phyloP scores from a whole-genome alignment of 305 asterid genomes.

The Nicotiana rustica region DNA sequence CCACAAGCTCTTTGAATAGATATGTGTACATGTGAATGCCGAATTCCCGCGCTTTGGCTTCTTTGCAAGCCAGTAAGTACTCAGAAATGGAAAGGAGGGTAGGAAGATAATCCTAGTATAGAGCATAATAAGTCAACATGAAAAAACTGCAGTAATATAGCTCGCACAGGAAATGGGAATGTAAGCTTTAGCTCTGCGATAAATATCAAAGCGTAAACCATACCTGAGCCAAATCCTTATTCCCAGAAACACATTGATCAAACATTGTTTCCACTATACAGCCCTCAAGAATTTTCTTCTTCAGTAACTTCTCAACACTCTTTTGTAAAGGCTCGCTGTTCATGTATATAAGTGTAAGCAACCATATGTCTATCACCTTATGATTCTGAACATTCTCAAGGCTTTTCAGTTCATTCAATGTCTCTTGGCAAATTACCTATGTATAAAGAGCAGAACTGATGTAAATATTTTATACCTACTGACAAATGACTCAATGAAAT shows the following conservation, averaged over 20 bases:
- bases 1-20: conserved; percentile 70
- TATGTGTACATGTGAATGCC: conserved; percentile 74
- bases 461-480: conserved; percentile 8
- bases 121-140: conserved; percentile 31
- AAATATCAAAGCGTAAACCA: conserved; percentile 35
- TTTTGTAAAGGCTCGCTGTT: conserved; percentile 73
- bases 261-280: conserved; percentile 70
- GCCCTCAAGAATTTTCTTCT: conserved; percentile 82
- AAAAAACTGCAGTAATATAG: conserved; percentile 26
- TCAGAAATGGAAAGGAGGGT: conserved; percentile 74
- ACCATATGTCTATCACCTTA: conserved; percentile 87
- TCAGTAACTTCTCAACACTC: conserved; percentile 72
- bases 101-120: conserved; percentile 70
- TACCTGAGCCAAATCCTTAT: conserved; percentile 81
- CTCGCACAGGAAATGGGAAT: conserved; percentile 14
- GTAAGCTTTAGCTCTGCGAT: conserved; percentile 23
- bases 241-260: conserved; percentile 69
- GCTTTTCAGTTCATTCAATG: conserved; percentile 76
- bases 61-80: conserved; percentile 81
- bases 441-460: conserved; percentile 30
- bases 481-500: conserved; percentile 15
- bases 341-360: conserved; percentile 66
- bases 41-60: conserved; percentile 65
- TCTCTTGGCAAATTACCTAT: conserved; percentile 80
- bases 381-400: conserved; percentile 70